Evolutionary conservation across 106 monocot species (phyloP), one percentile per base, ranked within the genome.

Genomic region (Dendrobium chrysotoxum): DNA sequence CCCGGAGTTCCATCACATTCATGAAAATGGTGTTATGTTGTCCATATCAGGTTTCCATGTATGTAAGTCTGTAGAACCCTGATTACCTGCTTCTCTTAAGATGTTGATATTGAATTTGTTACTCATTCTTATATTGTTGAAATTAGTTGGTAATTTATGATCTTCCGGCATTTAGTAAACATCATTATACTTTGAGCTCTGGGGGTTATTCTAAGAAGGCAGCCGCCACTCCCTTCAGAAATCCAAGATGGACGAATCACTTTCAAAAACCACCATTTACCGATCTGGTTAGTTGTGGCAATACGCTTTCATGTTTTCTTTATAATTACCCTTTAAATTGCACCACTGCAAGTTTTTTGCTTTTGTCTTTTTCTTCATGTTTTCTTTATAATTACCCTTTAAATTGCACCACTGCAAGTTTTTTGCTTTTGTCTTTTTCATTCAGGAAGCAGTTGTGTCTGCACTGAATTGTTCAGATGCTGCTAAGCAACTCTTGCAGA

Each of bases 401-500:
- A 71, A 16, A 17, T 70, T 64, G 28, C 30, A 40, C 40, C 28
- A 6, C 10, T 38, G 13, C 47, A 7, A 61, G 3, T 26, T 65
- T 65, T 16, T 20, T 73, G 41, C 11, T 23, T 13, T 64, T 21
- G 38, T 55, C 15, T 72, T 7, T 23, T 25, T 28, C 31, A 12
- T 84, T 28, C 80, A 99, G 93, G 93, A 87, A 15, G 23, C 57
- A 50, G 83, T 90, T 66, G 18, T 93, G 58, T 77, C 83, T 83
- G 93, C 91, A 35, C 79, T 99, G 64, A 99, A 95, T 53, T 91
- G 99, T 84, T 82, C 95, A 79, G 82, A 71, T 85, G 70, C 81
- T 80, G 93, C 86, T 30, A 84, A 82, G 76, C 28, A 77, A 76
- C 57, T 26, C 28, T 28, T 86, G 44, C 79, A 83, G 40, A 79